Conservation (phyloP, 2,329 filamentous ascomycete genomes). For the Penicillium sp. region DNA sequence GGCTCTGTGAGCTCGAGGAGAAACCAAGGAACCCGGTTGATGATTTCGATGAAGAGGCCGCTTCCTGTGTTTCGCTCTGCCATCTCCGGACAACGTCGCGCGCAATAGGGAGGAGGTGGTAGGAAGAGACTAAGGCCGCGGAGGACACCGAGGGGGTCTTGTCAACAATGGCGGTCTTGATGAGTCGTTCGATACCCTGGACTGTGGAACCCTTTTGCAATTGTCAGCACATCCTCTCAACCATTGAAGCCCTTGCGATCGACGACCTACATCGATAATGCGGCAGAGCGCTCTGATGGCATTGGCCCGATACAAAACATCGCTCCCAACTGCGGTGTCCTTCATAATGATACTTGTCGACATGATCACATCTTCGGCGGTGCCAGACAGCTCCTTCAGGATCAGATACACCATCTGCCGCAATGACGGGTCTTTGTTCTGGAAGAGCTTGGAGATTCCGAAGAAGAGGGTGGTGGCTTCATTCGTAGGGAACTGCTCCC, state of each 20-base stretch:
- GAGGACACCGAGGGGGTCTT: conserved; percentile 97
- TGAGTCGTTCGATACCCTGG: conserved; percentile 94
- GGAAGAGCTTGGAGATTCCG: conserved; percentile 97
- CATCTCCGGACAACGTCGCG: conserved; percentile 93
- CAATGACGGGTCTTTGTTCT: conserved; percentile 97
- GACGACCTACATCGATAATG: conserved; percentile 75
- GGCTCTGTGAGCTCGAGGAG: conserved; percentile 71
- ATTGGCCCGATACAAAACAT: conserved; percentile 91
- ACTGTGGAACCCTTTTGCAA: conserved; percentile 75
- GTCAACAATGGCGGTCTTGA: conserved; percentile 99
- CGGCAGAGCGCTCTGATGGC: conserved; percentile 92
- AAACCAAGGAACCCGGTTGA: conserved; percentile 90
- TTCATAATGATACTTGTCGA: conserved; percentile 99
- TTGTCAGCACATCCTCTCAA: conserved; percentile 14
- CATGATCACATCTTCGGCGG: conserved; percentile 99
- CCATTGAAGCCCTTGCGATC: not conserved
- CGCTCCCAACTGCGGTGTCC: conserved; percentile 92
- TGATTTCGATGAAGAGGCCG: conserved; percentile 84
- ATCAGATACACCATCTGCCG: conserved; percentile 98
- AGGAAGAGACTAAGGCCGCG: conserved; percentile 91
- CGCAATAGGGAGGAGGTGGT: conserved; percentile 94
- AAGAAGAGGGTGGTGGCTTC: conserved; percentile 99
- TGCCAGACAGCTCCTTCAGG: conserved; percentile 94
- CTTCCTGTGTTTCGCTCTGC: conserved; percentile 98
- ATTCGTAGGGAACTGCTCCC: conserved; percentile 93